These are phyloP conservation scores for Angophora floribunda DNA, from an alignment of 345 rosid species.

Conservation along the genomic window DNA sequence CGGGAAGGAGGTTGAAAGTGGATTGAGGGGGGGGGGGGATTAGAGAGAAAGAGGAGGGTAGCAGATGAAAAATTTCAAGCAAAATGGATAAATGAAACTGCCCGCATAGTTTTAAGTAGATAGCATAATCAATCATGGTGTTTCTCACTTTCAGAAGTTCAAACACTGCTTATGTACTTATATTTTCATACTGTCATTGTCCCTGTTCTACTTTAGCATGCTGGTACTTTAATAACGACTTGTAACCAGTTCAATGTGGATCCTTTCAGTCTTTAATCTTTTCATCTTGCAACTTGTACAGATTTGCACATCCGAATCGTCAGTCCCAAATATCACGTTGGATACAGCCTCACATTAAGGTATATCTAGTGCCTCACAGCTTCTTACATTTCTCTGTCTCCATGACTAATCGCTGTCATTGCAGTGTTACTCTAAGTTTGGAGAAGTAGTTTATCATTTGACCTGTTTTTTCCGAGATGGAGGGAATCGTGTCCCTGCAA, in stretches of 20 bases:
- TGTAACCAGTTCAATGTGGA: neutral
- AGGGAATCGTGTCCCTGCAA: conserved; percentile 15
- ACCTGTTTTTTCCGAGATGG: conserved; percentile 82
- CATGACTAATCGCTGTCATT: conserved; percentile 6
- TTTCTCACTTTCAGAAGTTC: neutral
- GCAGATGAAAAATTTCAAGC: neutral
- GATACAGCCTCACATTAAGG: conserved; percentile 91
- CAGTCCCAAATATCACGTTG: conserved; percentile 83
- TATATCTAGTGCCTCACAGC: neutral
- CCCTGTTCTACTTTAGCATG: neutral
- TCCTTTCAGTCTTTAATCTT: neutral
- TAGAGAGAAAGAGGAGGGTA: neutral
- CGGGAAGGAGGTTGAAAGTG: neutral
- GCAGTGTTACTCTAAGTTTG: conserved; percentile 79
- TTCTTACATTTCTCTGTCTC: neutral
- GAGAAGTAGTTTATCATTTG: conserved; percentile 71
- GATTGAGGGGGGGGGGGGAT: neutral
- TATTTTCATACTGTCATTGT: neutral
- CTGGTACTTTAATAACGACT: neutral
- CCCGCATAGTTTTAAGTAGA: neutral
- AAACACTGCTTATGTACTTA: neutral
- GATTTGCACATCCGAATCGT: conserved; percentile 62
- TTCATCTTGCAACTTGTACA: conserved; percentile 23
- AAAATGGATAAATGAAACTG: neutral
- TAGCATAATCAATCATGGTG: neutral